These are phyloP conservation scores for Candida tallmaniae DNA, from an alignment of 805 yeast genomes.

Conservation along the genomic window DNA sequence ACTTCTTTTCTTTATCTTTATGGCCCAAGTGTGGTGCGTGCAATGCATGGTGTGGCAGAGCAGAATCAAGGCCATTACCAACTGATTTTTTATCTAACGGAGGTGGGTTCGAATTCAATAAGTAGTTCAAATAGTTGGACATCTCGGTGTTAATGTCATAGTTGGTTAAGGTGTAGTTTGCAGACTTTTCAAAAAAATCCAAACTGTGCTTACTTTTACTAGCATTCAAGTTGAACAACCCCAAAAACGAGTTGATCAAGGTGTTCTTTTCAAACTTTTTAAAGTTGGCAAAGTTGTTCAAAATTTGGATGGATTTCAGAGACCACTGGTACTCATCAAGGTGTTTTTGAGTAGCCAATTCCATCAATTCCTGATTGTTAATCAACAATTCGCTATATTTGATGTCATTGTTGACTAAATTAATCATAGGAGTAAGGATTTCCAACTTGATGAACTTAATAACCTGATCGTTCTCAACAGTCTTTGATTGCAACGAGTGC, in stretches of 20 bases:
- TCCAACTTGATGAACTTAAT: conserved; percentile 47
- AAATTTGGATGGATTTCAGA: conserved; percentile 69
- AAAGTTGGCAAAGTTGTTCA: conserved; percentile 68
- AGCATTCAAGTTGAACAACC: conserved; percentile 45
- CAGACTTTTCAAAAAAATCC: conserved; percentile 52
- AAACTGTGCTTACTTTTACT: conserved; percentile 20
- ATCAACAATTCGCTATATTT: conserved; percentile 53
- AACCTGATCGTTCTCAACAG: conserved; percentile 46
- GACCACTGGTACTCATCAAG: conserved; percentile 64
- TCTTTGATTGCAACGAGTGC: conserved; percentile 42
- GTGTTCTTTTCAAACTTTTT: conserved; percentile 57
- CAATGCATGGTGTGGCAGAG: neutral
- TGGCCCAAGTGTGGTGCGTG: neutral
- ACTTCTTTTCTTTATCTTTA: neutral
- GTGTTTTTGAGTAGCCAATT: conserved; percentile 19
- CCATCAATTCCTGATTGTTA: conserved; percentile 40
- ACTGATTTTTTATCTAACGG: conserved; percentile 1
- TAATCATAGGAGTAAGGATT: conserved; percentile 50
- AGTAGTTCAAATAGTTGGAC: conserved; percentile 30
- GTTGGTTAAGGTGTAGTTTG: conserved; percentile 56
- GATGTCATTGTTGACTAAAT: conserved; percentile 49
- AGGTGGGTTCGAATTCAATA: conserved; percentile 23
- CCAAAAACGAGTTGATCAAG: conserved; percentile 59
- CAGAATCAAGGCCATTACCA: neutral
- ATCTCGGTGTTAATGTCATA: conserved; percentile 35